phyloP scores from a whole-genome alignment of 176 grass and related monocot genomes.

The Tillandsia leiboldiana region DNA sequence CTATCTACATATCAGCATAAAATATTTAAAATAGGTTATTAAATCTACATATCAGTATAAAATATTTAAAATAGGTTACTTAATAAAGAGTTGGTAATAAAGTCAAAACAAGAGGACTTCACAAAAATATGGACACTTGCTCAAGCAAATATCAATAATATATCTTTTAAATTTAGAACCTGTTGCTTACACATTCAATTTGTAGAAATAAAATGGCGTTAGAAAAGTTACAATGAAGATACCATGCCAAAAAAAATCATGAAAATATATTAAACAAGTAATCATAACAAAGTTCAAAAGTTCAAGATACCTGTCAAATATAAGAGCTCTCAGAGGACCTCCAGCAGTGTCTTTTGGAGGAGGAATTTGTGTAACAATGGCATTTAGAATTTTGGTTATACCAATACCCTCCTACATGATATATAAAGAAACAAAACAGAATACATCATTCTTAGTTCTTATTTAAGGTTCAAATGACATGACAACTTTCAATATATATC shows the following conservation, averaged over 20 bases:
- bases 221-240: not conserved
- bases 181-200: too few species aligned
- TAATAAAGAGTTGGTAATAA: too few species aligned
- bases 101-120: too few species aligned
- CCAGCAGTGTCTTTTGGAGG: constrained; percentile 68
- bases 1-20: too few species aligned
- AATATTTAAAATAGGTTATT: too few species aligned
- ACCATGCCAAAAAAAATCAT: not conserved
- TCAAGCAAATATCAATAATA: too few species aligned
- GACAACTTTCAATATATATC: not conserved
- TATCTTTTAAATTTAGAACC: too few species aligned
- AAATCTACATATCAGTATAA: too few species aligned
- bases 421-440: constrained; percentile 14
- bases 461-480: not conserved
- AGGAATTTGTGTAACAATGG: constrained; percentile 68
- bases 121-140: too few species aligned
- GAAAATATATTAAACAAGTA: constrained; percentile 6
- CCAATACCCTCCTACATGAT: constrained; percentile 81
- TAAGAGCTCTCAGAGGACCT: constrained; percentile 84
- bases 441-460: not conserved
- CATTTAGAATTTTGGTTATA: constrained; percentile 86
- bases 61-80: too few species aligned
- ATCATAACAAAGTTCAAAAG: constrained; percentile 3
- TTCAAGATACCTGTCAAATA: constrained; percentile 85
- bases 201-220: too few species aligned